Conservation (phyloP, 1,284 basidiomycete species). For the Pisolithus thermaeus region DNA sequence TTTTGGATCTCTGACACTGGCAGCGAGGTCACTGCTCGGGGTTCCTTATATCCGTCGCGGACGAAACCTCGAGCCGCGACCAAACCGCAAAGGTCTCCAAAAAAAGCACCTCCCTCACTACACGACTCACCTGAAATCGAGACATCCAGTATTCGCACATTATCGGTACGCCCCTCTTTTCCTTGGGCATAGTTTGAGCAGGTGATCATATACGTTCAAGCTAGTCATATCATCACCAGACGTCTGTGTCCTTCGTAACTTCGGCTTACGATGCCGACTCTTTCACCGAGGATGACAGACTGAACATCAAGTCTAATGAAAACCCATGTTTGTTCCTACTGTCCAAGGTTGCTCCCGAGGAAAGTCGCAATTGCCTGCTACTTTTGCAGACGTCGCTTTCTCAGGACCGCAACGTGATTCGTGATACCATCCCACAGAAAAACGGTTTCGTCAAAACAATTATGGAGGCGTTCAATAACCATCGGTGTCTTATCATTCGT, state of each 20-base stretch:
- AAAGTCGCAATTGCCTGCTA: constrained; percentile 13
- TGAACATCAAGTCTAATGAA: constrained; percentile 19
- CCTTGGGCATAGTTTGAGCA: neutral
- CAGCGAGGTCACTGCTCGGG: constrained; percentile 12
- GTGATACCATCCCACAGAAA: constrained; percentile 21
- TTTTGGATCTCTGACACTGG: constrained; percentile 23
- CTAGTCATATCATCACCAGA: neutral
- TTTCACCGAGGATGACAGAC: constrained; percentile 25
- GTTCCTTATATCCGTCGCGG: neutral
- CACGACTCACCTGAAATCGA: neutral
- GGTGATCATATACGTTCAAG: neutral
- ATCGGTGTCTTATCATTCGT: constrained; percentile 32
- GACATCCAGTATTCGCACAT: constrained; percentile 2
- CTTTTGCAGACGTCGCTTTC: constrained; percentile 27
- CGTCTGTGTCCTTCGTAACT: constrained; percentile 21
- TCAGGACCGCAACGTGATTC: constrained; percentile 13
- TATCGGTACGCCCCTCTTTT: constrained; percentile 6
- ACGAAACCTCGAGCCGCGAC: constrained; percentile 2
- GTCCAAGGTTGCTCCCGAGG: constrained; percentile 14
- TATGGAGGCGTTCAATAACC: constrained; percentile 33
- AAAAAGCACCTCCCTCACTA: constrained; percentile 2
- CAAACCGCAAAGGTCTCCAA: constrained; percentile 16
- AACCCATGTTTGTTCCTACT: constrained; percentile 18
- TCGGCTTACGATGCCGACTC: constrained; percentile 20
- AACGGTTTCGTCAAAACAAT: constrained; percentile 37